Base-by-base conservation (phyloP, 1,139 yeast genomes). In the Saccharomyces hybrid region DNA sequence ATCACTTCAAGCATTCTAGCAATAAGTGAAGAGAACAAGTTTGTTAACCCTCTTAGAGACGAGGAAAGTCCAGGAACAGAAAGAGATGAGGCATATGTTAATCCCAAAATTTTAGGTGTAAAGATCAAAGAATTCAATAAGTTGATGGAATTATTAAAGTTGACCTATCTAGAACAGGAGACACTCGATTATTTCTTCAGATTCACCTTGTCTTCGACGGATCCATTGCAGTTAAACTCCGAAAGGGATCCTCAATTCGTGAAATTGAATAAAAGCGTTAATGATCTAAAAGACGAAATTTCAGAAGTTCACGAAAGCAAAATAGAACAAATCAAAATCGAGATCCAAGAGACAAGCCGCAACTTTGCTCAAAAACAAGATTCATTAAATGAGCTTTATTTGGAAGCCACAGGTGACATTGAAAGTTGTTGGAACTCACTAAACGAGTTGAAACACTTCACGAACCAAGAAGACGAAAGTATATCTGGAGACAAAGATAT, bases 161-260 rank as follows among this genome's bases (percentile, higher is more conserved):
- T 57, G 48, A 55, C 63, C n/a, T 67, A 68, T 57, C 54, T 67
- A 53, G 69, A 66, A 51, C 67, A 67, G 51, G 71, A 68, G 51
- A 59, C 70, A 0, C 51, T 68, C 25, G 71, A 68, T 47, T 61
- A 63, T 49, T 68, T 68, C 51, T 55, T 68, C 34, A 58, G 70
- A 27, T 62, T 63, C 31, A 66, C 68, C 0, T 59, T 68, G 16
- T 62, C 68, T 7, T 58, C 65, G 3, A 53, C 62, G 11, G 60
- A 59, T 13, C 50, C 57, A 9, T 48, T 61, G 42, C 58, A 60
- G n/a, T 47, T 67, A 2, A 54, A 59, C 6, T 57, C 68, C 2
- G 57, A 55, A 19, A 55, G 60, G 14, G 69, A 67, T 52, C 58
- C 63, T 14, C 56, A 57, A 32, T 62, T 55, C 49, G 53, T 57